These are phyloP conservation scores for Psilocybe tampanensis DNA, from an alignment of 768 basidiomycete species.

Conservation along the genomic window DNA sequence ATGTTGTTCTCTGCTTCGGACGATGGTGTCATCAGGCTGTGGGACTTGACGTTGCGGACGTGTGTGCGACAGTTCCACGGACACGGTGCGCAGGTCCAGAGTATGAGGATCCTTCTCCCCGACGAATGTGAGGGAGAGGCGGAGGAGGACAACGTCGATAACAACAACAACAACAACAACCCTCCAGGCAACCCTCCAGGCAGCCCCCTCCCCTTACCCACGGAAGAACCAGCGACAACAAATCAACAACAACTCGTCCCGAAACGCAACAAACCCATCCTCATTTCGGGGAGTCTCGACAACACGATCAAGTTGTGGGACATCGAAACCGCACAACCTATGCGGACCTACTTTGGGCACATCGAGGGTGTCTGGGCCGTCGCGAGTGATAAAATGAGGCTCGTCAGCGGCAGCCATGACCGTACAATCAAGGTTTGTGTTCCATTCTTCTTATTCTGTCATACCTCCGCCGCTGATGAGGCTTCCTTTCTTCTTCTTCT, in stretches of 20 bases:
- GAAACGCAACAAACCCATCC: conserved; percentile 60
- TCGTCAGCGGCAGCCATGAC: conserved; percentile 94
- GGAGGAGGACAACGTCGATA: conserved; percentile 21
- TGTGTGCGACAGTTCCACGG: conserved; percentile 87
- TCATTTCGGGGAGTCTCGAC: conserved; percentile 90
- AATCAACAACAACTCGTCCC: conserved; percentile 13
- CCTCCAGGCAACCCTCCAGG: not conserved
- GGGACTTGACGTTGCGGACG: conserved; percentile 83
- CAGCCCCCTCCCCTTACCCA: not conserved
- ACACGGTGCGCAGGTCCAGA: conserved; percentile 95
- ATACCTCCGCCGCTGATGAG: conserved; percentile 7
- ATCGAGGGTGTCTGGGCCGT: conserved; percentile 99
- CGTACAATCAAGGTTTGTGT: conserved; percentile 89
- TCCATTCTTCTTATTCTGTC: conserved; percentile 7
- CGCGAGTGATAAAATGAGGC: conserved; percentile 86
- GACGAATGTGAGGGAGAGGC: conserved; percentile 50
- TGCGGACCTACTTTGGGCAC: conserved; percentile 91
- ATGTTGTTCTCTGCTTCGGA: conserved; percentile 98
- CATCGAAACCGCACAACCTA: conserved; percentile 78
- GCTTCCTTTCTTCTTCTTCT: too few relatives aligned
- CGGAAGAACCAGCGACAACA: conserved; percentile 2
- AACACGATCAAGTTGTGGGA: conserved; percentile 98
- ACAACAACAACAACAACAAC: too few relatives aligned
- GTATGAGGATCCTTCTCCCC: conserved; percentile 75
- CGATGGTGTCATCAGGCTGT: conserved; percentile 90